Percentiles rank a stretch among this genome's conserved stretches.
Evolutionary conservation across 2,329 filamentous ascomycete genomes (phyloP).

Genomic region (Bipolaris victoriae): DNA sequence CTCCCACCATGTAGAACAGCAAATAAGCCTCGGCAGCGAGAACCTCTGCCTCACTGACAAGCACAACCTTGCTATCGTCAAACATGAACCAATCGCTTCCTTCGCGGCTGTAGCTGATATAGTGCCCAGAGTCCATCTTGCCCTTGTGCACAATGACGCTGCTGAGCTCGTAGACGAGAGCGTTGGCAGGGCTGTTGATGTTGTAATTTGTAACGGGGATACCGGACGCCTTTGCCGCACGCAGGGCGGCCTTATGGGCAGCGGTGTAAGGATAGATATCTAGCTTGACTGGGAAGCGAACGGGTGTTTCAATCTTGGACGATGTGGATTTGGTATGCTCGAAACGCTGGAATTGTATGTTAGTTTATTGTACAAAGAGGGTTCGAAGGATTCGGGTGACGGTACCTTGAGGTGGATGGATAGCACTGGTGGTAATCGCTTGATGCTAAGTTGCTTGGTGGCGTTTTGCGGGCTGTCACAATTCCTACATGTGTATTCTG

Average conservation of each 20-base stretch:
- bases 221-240: slow-evolving; percentile 47
- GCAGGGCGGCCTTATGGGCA: slow-evolving; percentile 51
- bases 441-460: slow-evolving; percentile 82
- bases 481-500: slow-evolving; percentile 84
- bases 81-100: slow-evolving; percentile 93
- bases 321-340: slow-evolving; percentile 77
- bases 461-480: slow-evolving; percentile 79
- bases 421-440: slow-evolving; percentile 83
- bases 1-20: slow-evolving; percentile 71
- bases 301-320: slow-evolving; percentile 85
- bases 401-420: slow-evolving; percentile 89
- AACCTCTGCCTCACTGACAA: slow-evolving; percentile 84
- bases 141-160: slow-evolving; percentile 93
- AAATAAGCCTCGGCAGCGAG: slow-evolving; percentile 86
- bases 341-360: slow-evolving; percentile 60
- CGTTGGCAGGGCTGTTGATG: slow-evolving; percentile 50
- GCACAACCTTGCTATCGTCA: slow-evolving; percentile 90
- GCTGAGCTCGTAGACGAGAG: slow-evolving; percentile 81
- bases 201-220: slow-evolving; percentile 38
- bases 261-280: slow-evolving; percentile 93
- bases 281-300: slow-evolving; percentile 83
- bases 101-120: slow-evolving; percentile 85
- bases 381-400: slow-evolving; percentile 14
- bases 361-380: neutral
- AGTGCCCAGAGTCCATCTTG: slow-evolving; percentile 90